Evolutionary conservation across 352 stramenopile genomes (phyloP), one percentile per base, ranked within the genome.

Genomic region (Phytophthora cactorum): DNA sequence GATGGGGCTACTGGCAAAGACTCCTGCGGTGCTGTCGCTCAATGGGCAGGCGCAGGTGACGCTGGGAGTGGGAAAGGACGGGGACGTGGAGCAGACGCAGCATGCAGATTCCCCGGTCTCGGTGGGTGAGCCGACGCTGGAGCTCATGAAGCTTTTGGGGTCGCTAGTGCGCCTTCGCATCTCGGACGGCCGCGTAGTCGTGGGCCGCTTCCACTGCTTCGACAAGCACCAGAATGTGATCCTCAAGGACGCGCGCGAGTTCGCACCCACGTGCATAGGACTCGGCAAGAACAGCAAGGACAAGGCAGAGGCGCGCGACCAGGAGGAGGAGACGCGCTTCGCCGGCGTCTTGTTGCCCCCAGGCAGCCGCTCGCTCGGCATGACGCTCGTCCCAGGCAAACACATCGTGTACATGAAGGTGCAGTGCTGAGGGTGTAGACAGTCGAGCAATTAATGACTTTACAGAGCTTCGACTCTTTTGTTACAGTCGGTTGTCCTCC

Each of bases 141-240:
- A 79, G 53, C 59, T 90, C 39, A 91, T 93, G 81, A 61, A 72
- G 59, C 65, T 93, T 50, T 68, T 93, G 10, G 82, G 82, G 34
- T 62, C 75, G 7, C 41, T 79, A 6, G 75, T 89, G 51, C 85
- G 85, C 46, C 70, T 93, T 56, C 76, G 87, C 60, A 89, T 93
- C 72, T 82, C 77, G 53, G 85, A 93, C 66, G 82, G 85, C 43
- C 82, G 85, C 71, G 75, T 90, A 38, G 34, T 93, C 41, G 56
- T 91, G 10, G 85, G 85, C 22, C 77, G 59, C 47, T 85, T 93
- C 63, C 83, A 93, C 74, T 91, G 85, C 70, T 87, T 93, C 63
- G 85, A 93, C 81, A 89, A 91, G 70, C 82, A 93, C 69, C 79
- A 91, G 73, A 93, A 93, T 68, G 72, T 93, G 32, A 91, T 93